A percentile compares a stretch with the other conserved stretches of the same genome.
These are phyloP conservation scores for Paraurostyla sp. DNA, from an alignment of 73 alveolate genomes.

Conservation along the genomic window DNA sequence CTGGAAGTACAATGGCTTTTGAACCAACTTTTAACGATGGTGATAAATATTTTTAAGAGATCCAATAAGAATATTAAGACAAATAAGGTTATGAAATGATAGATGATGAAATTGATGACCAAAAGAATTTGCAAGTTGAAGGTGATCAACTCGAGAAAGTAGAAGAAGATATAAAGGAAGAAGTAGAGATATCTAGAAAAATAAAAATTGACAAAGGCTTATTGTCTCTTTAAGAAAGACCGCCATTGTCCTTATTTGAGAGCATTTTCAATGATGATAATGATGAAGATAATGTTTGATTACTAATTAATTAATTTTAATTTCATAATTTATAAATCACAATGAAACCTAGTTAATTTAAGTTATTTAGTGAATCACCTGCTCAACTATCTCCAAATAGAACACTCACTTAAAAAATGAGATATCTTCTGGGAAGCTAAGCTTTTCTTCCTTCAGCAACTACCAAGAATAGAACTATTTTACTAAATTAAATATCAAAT, in stretches of 20 bases:
- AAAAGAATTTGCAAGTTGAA: neutral
- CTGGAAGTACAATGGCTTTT: slow-evolving; percentile 40
- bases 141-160: neutral
- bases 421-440: no score
- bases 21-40: slow-evolving; percentile 43
- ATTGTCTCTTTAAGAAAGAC: neutral
- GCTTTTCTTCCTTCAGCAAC: no score
- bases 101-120: neutral
- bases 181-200: neutral
- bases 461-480: no score
- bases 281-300: slow-evolving; percentile 42
- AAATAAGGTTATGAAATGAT: neutral
- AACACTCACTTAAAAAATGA: no score
- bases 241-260: slow-evolving; percentile 28
- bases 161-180: neutral
- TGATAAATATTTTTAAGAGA: neutral
- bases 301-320: no score
- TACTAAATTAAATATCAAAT: no score
- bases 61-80: neutral
- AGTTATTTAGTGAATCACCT: no score
- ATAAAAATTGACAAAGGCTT: neutral
- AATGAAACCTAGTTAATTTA: neutral
- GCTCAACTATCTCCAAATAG: no score
- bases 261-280: slow-evolving; percentile 34
- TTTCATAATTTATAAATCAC: no score